Evolutionary conservation across 2,329 filamentous ascomycete species (phyloP), one percentile per base, ranked within the genome.

Genomic region (Mycogone perniciosa): DNA sequence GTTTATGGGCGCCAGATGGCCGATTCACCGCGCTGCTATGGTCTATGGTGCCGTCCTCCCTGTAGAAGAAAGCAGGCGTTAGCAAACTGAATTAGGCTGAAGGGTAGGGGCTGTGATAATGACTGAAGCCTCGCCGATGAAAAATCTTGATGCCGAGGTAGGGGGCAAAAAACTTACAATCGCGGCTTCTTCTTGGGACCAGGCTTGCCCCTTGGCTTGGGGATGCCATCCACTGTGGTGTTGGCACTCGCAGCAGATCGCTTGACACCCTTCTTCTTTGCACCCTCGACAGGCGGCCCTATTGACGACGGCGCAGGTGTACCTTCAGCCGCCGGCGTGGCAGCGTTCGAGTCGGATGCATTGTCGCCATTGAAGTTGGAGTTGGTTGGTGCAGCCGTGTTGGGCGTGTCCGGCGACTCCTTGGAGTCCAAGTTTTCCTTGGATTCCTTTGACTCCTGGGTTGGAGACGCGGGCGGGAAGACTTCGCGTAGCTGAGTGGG

Each of bases 151-250:
- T 41, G 31, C 34, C 6, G 48, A 37, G 34, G 37, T 41, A 48
- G 47, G 48, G 38, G 53, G 11, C 39, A 48, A 29, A 31, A 41
- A 31, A 86, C 90, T 73, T 86, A 96, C 92, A 96, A 72, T 77
- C 87, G 85, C 58, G 88, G 85, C 75, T 95, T 96, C 82, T 96
- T 96, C 81, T 96, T 97, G 0, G 92, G 92, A 6, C 92, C 92
- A 6, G 93, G 92, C 74, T 95, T 95, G 65, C 87, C 87, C 65
- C 88, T 77, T 49, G 84, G 76, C 69, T 88, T 90, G n/a, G 84
- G 75, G 29, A 73, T 64, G 33, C 74, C 76, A 56, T 91, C 88
- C 67, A 72, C 69, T 54, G 71, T 70, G 64, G 82, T 76, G 71
- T 87, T 86, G 52, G 75, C 76, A 50, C 76, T 81, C 37, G 80